A percentile compares a stretch with the other conserved stretches of the same genome.
phyloP scores from a whole-genome alignment of 352 stramenopile genomes.

The Achlya hypogyna region DNA sequence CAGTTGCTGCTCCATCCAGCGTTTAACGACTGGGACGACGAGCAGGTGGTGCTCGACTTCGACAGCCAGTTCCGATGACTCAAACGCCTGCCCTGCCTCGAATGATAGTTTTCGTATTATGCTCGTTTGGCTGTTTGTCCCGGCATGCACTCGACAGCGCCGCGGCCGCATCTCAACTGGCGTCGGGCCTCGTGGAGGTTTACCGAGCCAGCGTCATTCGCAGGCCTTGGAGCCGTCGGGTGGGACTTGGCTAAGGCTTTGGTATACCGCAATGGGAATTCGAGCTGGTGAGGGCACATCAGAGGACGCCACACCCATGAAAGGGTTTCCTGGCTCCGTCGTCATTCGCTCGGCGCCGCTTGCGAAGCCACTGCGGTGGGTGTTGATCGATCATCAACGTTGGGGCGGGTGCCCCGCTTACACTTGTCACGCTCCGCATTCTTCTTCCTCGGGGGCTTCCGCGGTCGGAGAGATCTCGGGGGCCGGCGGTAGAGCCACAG shows the following conservation, averaged over 20 bases:
- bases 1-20: neutral
- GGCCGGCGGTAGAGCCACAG: too few species aligned
- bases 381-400: neutral
- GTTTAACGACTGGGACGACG: neutral
- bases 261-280: neutral
- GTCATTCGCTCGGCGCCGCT: neutral
- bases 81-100: too few species aligned
- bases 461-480: neutral
- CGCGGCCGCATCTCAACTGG: neutral
- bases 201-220: neutral
- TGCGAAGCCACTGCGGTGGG: too few species aligned
- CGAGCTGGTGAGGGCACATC: neutral
- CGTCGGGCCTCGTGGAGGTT: neutral
- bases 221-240: neutral
- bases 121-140: too few species aligned
- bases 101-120: too few species aligned
- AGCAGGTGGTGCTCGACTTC: neutral
- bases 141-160: too few species aligned
- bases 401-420: neutral
- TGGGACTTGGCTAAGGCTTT: neutral
- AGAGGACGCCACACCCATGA: too few species aligned
- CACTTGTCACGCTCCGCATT: constrained; percentile 9
- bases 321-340: neutral
- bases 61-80: neutral
- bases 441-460: constrained; percentile 1